Evolutionary conservation across 805 yeast genomes (phyloP).

Genomic region (Starmera quercuum): DNA sequence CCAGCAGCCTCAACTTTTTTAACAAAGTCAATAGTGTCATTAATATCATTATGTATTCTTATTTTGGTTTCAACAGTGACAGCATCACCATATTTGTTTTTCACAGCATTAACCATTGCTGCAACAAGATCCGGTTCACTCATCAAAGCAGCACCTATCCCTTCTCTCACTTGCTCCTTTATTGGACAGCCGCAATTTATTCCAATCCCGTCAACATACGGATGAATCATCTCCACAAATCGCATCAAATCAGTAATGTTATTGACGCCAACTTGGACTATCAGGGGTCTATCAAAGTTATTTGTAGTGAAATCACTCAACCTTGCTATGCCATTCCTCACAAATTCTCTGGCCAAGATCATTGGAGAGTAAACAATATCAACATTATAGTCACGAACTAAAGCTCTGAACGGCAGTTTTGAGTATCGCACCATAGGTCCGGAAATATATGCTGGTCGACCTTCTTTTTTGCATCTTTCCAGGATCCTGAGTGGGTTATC

Average conservation of each 20-base stretch:
- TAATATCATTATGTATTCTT: slow-evolving; percentile 70
- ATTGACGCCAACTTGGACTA: slow-evolving; percentile 88
- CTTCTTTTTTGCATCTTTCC: slow-evolving; percentile 34
- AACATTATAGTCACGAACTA: slow-evolving; percentile 62
- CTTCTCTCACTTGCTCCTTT: slow-evolving; percentile 88
- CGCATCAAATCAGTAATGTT: slow-evolving; percentile 74
- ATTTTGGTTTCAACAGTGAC: slow-evolving; percentile 89
- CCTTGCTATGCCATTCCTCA: slow-evolving; percentile 74
- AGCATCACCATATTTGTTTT: slow-evolving; percentile 58
- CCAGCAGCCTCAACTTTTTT: slow-evolving; percentile 75
- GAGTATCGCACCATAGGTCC: slow-evolving; percentile 99
- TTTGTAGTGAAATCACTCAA: slow-evolving; percentile 81
- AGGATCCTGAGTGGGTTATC: slow-evolving; percentile 50
- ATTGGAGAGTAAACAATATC: slow-evolving; percentile 92
- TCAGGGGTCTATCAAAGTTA: slow-evolving; percentile 55
- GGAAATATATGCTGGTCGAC: slow-evolving; percentile 54
- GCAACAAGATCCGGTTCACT: slow-evolving; percentile 73
- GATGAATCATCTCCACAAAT: slow-evolving; percentile 83
- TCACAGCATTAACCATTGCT: slow-evolving; percentile 78
- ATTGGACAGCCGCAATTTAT: slow-evolving; percentile 98
- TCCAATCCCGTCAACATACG: slow-evolving; percentile 90
- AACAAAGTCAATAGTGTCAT: slow-evolving; percentile 69
- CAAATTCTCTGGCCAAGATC: slow-evolving; percentile 95
- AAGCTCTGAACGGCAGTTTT: slow-evolving; percentile 82
- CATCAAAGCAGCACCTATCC: slow-evolving; percentile 96